Conservation (phyloP, 768 basidiomycete species). For the Lactifluus echinatus region DNA sequence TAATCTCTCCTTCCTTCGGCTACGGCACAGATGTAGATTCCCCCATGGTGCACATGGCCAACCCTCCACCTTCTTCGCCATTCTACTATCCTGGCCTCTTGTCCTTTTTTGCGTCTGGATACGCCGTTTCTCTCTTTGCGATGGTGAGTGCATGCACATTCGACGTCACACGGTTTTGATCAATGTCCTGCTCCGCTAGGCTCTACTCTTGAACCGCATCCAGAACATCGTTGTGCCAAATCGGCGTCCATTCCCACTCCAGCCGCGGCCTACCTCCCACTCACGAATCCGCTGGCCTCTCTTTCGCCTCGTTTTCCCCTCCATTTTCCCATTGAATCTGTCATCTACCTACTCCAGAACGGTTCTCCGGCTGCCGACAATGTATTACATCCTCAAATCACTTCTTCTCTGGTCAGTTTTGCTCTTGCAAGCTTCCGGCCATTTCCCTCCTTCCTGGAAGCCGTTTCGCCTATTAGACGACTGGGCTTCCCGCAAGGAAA, state of each 20-base stretch:
- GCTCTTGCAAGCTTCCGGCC: slow-evolving; percentile 46
- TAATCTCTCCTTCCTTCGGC: neutral
- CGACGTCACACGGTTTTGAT: neutral
- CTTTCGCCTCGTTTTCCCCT: slow-evolving; percentile 26
- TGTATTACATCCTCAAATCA: slow-evolving; percentile 50
- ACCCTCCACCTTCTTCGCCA: slow-evolving; percentile 13
- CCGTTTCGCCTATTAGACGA: slow-evolving; percentile 32
- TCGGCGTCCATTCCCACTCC: slow-evolving; percentile 30
- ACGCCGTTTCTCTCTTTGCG: slow-evolving; percentile 55
- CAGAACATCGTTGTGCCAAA: slow-evolving; percentile 72
- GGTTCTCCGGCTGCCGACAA: slow-evolving; percentile 51
- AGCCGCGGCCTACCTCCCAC: slow-evolving; percentile 19
- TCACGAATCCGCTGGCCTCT: slow-evolving; percentile 20
- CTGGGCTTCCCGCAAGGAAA: slow-evolving; percentile 44
- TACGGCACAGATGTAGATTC: slow-evolving; percentile 5
- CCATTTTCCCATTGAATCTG: slow-evolving; percentile 57
- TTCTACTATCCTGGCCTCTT: slow-evolving; percentile 47
- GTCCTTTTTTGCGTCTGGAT: slow-evolving; percentile 67
- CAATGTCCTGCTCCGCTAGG: slow-evolving; percentile 31
- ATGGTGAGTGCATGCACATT: slow-evolving; percentile 44
- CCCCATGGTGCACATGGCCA: slow-evolving; percentile 1
- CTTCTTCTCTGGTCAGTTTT: slow-evolving; percentile 51
- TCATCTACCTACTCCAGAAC: slow-evolving; percentile 51
- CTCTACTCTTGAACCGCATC: slow-evolving; percentile 62
- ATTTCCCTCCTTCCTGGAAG: slow-evolving; percentile 30